These are phyloP conservation scores for Acephala macrosclerotiorum DNA, from an alignment of 2,329 filamentous ascomycete species.

Conservation along the genomic window DNA sequence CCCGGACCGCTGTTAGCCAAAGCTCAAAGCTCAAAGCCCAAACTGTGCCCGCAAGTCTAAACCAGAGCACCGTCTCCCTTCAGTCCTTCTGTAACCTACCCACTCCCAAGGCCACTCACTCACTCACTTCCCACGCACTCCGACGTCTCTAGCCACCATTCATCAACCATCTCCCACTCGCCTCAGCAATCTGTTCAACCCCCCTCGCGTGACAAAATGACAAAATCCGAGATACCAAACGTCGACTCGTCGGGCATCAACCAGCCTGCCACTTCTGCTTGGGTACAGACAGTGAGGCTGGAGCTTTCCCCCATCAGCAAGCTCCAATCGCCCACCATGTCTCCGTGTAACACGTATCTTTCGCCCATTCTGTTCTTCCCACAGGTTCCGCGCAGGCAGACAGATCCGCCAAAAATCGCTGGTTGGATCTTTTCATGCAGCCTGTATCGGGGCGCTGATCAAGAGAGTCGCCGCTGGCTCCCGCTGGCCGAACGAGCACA, in stretches of 20 bases:
- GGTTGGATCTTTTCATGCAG: not conserved
- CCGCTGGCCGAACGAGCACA: conserved; percentile 19
- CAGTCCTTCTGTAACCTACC: not conserved
- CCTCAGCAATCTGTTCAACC: not conserved
- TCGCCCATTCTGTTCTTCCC: not conserved
- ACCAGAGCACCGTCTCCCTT: not conserved
- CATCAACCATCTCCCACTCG: not conserved
- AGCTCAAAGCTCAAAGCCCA: not conserved
- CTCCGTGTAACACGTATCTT: not conserved
- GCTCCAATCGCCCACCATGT: conserved; percentile 1
- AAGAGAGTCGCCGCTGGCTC: not conserved
- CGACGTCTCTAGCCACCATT: not conserved
- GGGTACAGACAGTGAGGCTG: not conserved
- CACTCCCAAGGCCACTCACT: not conserved
- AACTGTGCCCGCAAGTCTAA: not conserved
- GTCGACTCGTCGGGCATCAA: not conserved
- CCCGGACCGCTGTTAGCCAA: not conserved
- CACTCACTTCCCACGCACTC: not conserved
- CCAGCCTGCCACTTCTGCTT: conserved; percentile 1
- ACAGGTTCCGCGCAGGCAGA: not conserved
- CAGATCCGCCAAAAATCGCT: not conserved
- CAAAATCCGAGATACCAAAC: not conserved
- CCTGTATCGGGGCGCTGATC: not conserved
- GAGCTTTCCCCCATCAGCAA: not conserved
- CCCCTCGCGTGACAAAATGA: not conserved